Evolutionary conservation across 768 basidiomycete species (phyloP).

Genomic region (Lentinus tigrinus): DNA sequence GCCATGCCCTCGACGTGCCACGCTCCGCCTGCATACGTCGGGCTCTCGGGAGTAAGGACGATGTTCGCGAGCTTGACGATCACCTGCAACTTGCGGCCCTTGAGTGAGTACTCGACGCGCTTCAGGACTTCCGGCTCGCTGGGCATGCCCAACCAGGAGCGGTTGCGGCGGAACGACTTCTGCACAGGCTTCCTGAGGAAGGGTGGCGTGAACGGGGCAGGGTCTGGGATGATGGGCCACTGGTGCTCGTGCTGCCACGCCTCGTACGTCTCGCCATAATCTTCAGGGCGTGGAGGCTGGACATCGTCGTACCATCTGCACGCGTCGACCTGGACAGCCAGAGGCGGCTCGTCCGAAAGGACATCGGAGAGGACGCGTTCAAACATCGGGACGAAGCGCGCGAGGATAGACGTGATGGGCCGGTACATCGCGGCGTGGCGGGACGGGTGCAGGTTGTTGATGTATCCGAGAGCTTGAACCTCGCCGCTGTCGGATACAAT

Average conservation of each 20-base stretch:
- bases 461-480: constrained; percentile 24
- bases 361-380: constrained; percentile 25
- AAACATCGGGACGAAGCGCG: constrained; percentile 27
- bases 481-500: constrained; percentile 22
- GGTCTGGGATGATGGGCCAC: constrained; percentile 19
- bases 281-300: too few species aligned
- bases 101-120: not conserved
- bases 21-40: constrained; percentile 29
- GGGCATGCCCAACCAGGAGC: too few species aligned
- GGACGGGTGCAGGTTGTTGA: constrained; percentile 32
- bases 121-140: not conserved
- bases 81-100: constrained; percentile 30
- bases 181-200: too few species aligned
- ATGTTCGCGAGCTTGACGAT: constrained; percentile 43
- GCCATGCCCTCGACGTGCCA: constrained; percentile 33
- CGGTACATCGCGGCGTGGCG: constrained; percentile 16
- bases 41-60: constrained; percentile 29
- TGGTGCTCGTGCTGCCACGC: not conserved
- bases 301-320: constrained; percentile 8
- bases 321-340: constrained; percentile 1
- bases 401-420: constrained; percentile 18
- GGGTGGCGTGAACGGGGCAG: constrained; percentile 13
- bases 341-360: not conserved
- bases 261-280: not conserved
- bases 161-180: too few species aligned